Percentiles rank a stretch among this genome's conserved stretches.
phyloP scores from a whole-genome alignment of 2,329 filamentous ascomycete species.

The Xylariaceae sp. region DNA sequence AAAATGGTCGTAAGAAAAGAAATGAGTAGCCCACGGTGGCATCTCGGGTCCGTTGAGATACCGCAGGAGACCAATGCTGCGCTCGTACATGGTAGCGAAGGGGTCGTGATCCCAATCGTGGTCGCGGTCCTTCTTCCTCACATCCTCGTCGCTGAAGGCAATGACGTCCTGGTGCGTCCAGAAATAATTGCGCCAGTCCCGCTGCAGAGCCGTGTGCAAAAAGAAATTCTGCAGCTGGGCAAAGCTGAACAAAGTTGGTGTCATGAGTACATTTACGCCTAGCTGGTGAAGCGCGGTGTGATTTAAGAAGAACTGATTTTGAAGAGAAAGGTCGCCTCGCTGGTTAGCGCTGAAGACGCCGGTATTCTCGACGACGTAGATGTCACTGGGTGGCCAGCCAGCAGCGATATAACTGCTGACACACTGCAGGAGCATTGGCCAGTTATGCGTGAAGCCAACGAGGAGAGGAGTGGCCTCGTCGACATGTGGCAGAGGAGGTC shows the following conservation, averaged over 20 bases:
- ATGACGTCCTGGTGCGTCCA: slow-evolving; percentile 49
- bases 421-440: slow-evolving; percentile 48
- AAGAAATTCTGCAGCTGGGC: slow-evolving; percentile 49
- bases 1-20: slow-evolving; percentile 49
- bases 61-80: slow-evolving; percentile 28
- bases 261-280: slow-evolving; percentile 47
- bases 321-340: slow-evolving; percentile 38
- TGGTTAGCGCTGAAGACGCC: slow-evolving; percentile 48
- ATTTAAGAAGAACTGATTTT: slow-evolving; percentile 54
- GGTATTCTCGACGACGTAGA: slow-evolving; percentile 53
- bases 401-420: slow-evolving; percentile 51
- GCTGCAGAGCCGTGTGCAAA: slow-evolving; percentile 37
- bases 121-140: slow-evolving; percentile 33
- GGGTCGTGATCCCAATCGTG: slow-evolving; percentile 34
- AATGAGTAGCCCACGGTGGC: slow-evolving; percentile 43
- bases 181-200: slow-evolving; percentile 43
- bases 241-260: slow-evolving; percentile 45
- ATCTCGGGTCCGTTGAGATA: slow-evolving; percentile 32
- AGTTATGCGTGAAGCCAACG: slow-evolving; percentile 53
- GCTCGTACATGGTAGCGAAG: slow-evolving; percentile 33
- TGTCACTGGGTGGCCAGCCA: slow-evolving; percentile 51
- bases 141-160: slow-evolving; percentile 39
- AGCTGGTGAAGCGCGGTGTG: slow-evolving; percentile 43
- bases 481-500: slow-evolving; percentile 32
- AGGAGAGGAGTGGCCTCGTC: slow-evolving; percentile 37